Conservation (phyloP, 768 basidiomycete species). For the Naematelia aurantialba region DNA sequence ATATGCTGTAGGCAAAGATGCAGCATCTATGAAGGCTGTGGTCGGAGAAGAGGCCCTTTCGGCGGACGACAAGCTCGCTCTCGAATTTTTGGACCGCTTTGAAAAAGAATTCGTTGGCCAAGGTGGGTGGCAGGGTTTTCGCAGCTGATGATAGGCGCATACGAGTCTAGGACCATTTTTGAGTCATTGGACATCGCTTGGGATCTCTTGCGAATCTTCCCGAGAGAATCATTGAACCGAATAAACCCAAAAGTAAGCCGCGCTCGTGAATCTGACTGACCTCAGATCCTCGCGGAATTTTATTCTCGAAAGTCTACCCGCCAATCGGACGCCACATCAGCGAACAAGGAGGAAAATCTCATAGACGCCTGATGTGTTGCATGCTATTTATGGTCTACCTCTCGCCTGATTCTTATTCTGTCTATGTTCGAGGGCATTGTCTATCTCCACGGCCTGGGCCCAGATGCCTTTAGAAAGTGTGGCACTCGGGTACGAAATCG, state of each 20-base stretch:
- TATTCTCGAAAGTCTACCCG: slow-evolving; percentile 67
- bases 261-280: not conserved
- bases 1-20: slow-evolving; percentile 96
- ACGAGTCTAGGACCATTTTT: slow-evolving; percentile 93
- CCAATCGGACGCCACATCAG: slow-evolving; percentile 18
- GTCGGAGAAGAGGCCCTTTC: slow-evolving; percentile 97
- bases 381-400: not conserved
- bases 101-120: slow-evolving; percentile 96
- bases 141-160: slow-evolving; percentile 62
- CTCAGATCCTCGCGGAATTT: slow-evolving; percentile 79
- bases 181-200: slow-evolving; percentile 96
- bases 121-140: slow-evolving; percentile 56
- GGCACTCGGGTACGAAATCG: slow-evolving; percentile 24
- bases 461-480: slow-evolving; percentile 26
- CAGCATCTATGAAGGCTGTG: slow-evolving; percentile 97
- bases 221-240: slow-evolving; percentile 95
- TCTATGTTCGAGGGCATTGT: slow-evolving; percentile 20
- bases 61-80: slow-evolving; percentile 87
- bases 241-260: slow-evolving; percentile 79
- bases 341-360: slow-evolving; percentile 39
- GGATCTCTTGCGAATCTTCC: slow-evolving; percentile 95
- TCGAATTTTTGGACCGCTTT: slow-evolving; percentile 97
- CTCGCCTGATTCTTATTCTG: slow-evolving; percentile 8
- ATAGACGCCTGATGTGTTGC: slow-evolving; percentile 38
- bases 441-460: slow-evolving; percentile 27